Percentiles rank a stretch among this genome's conserved stretches.
Evolutionary conservation across 768 basidiomycete species (phyloP).

Genomic region (Boletus tomentosulus): DNA sequence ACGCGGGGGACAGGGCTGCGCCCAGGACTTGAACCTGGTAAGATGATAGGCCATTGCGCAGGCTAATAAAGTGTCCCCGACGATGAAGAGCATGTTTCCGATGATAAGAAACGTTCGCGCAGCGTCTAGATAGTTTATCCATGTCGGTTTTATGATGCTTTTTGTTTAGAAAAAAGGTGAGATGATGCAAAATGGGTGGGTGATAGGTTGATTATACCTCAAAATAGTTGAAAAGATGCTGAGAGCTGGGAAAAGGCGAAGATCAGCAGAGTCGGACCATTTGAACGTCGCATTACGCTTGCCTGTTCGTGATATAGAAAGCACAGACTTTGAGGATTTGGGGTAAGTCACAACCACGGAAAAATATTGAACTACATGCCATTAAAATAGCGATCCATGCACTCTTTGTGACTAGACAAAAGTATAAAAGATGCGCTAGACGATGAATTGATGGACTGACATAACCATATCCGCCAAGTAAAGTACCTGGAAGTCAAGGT

Average conservation of each 20-base stretch:
- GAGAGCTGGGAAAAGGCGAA: constrained; percentile 3
- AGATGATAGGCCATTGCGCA: constrained; percentile 23
- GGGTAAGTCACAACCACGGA: neutral
- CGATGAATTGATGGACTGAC: constrained; percentile 8
- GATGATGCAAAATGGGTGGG: neutral
- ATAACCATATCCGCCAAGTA: constrained; percentile 29
- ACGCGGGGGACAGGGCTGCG: neutral
- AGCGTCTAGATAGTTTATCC: constrained; percentile 6
- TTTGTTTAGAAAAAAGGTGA: neutral
- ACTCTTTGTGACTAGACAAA: constrained; percentile 14
- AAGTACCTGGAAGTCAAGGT: constrained; percentile 18
- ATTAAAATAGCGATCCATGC: constrained; percentile 17
- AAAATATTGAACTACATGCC: constrained; percentile 3
- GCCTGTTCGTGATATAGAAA: constrained; percentile 23
- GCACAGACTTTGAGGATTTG: neutral
- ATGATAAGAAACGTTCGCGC: constrained; percentile 8
- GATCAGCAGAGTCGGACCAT: neutral
- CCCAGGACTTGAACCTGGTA: constrained; percentile 9
- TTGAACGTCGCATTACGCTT: neutral
- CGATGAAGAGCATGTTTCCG: constrained; percentile 24
- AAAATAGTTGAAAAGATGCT: constrained; percentile 11
- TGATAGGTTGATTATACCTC: constrained; percentile 9
- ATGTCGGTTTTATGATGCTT: constrained; percentile 10
- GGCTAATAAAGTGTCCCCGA: constrained; percentile 22
- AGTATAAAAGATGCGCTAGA: neutral